phyloP scores from a whole-genome alignment of 768 basidiomycete species.

The Hypsizygus marmoreus region DNA sequence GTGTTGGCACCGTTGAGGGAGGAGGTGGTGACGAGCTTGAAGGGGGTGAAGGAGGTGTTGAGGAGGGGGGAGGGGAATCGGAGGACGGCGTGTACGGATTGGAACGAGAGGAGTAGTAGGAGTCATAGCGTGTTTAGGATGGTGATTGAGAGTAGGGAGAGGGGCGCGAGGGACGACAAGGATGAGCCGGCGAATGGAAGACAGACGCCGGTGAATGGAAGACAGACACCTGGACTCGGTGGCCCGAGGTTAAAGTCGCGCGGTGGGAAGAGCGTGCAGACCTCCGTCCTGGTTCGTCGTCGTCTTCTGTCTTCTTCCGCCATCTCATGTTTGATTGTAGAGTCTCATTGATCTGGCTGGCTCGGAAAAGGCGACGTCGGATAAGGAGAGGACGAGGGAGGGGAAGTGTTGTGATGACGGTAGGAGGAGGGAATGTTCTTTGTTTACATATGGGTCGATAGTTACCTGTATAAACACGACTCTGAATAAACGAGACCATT shows the following conservation, averaged over 20 bases:
- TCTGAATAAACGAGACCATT: too few relatives aligned
- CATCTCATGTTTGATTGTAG: too few relatives aligned
- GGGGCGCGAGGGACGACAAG: slow-evolving; percentile 48
- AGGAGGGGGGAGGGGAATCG: slow-evolving; percentile 84
- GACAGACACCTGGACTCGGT: slow-evolving; percentile 40
- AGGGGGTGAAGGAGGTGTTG: slow-evolving; percentile 83
- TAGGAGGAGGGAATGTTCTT: slow-evolving; percentile 5
- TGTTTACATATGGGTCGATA: too few relatives aligned
- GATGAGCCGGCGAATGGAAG: slow-evolving; percentile 32
- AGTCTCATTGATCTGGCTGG: slow-evolving; percentile 96
- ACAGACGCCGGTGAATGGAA: slow-evolving; percentile 34
- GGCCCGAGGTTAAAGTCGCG: slow-evolving; percentile 71
- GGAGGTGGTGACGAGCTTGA: slow-evolving; percentile 91
- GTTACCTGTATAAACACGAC: too few relatives aligned
- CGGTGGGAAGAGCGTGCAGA: slow-evolving; percentile 80
- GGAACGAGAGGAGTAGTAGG: slow-evolving; percentile 94
- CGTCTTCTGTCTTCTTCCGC: too few relatives aligned
- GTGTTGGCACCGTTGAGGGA: slow-evolving; percentile 80
- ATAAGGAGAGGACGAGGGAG: slow-evolving; percentile 94
- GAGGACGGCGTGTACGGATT: slow-evolving; percentile 95
- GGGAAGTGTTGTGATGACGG: slow-evolving; percentile 51
- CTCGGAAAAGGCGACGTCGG: slow-evolving; percentile 93
- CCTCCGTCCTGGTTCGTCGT: slow-evolving; percentile 77
- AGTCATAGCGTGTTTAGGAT: slow-evolving; percentile 94
- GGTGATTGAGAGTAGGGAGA: slow-evolving; percentile 85